Evolutionary conservation across 345 rosid genomes (phyloP), one percentile per base, ranked within the genome.

Genomic region (Bretschneidera sinensis): DNA sequence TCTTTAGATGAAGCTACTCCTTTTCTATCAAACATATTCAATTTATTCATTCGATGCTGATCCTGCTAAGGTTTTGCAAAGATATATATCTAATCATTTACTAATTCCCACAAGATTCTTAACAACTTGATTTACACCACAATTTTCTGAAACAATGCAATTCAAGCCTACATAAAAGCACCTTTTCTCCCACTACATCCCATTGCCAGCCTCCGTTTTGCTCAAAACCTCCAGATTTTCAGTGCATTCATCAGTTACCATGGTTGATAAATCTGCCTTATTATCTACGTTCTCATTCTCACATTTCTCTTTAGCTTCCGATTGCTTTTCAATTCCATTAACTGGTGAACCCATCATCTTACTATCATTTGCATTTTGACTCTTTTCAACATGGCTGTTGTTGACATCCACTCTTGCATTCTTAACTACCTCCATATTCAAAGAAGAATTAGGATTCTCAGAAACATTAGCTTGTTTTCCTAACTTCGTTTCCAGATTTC

Each of bases 391-490:
- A 35, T 20, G 60, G 55, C 75, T 70, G 28, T 35, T 54, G 17
- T 8, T 45, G 23, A 39, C 39, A 23, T 28, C 51, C 20, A 54
- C 59, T 60, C 23, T 60, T 57, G 65, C 65, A 64, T 57, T 54
- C 54, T 65, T 70, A 25, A 24, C 56, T 57, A 52, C 61, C 47
- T 66, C 66, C 70, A 51, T 43, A 43, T 65, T 63, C 28, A n/a
- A n/a, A n/a, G 53, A 35, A 55, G 50, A 66, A 61, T 72, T 54
- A 39, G 76, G 59, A 70, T 65, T 68, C 53, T 59, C 68, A 5
- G 53, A 66, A 31, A 55, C 52, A 48, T 62, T 68, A 34, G 13
- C 69, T 34, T 51, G 48, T 51, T 69, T 60, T 69, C 57, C 77
- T 19, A 56, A 21, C 58, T 59, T 75, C 4, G 62, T 48, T 58